phyloP scores from a whole-genome alignment of 768 basidiomycete species.

The Rhizopogon sp. region DNA sequence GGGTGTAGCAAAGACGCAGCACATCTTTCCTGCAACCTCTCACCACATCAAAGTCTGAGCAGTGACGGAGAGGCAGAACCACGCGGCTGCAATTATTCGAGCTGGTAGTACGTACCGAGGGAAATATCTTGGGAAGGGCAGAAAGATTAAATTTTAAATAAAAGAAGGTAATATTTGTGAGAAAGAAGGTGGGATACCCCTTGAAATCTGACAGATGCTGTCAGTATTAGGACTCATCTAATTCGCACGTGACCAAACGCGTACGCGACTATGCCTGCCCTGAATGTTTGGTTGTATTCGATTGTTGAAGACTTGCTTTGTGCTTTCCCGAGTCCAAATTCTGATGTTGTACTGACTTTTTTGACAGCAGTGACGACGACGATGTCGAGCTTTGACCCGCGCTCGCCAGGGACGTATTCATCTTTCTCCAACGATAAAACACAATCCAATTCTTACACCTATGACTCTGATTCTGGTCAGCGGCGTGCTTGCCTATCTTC shows the following conservation, averaged over 20 bases:
- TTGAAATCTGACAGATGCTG: too few species aligned
- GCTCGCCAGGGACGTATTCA: slow-evolving; percentile 59
- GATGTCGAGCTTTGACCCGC: slow-evolving; percentile 34
- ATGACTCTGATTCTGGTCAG: slow-evolving; percentile 53
- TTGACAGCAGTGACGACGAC: neutral
- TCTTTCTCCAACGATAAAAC: slow-evolving; percentile 48
- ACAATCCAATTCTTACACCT: slow-evolving; percentile 32
- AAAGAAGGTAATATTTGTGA: too few species aligned
- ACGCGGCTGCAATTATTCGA: too few species aligned
- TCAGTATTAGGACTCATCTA: too few species aligned
- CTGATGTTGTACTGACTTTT: slow-evolving; percentile 1
- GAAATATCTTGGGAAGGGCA: too few species aligned
- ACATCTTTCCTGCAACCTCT: too few species aligned
- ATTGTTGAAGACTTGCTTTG: slow-evolving; percentile 29
- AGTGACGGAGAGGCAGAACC: too few species aligned
- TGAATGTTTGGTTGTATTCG: slow-evolving; percentile 25
- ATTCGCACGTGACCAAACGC: slow-evolving; percentile 30
- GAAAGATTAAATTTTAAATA: too few species aligned
- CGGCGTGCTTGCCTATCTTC: slow-evolving; percentile 1
- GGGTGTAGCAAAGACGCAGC: too few species aligned
- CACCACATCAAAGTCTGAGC: too few species aligned
- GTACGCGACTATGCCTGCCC: slow-evolving; percentile 36
- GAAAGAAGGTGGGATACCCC: too few species aligned
- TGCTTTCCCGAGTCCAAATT: slow-evolving; percentile 16
- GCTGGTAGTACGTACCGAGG: too few species aligned